Percentiles rank a stretch among this genome's conserved stretches.
Conservation (phyloP, 495 filamentous ascomycete genomes). For the Xylaria scruposa region DNA sequence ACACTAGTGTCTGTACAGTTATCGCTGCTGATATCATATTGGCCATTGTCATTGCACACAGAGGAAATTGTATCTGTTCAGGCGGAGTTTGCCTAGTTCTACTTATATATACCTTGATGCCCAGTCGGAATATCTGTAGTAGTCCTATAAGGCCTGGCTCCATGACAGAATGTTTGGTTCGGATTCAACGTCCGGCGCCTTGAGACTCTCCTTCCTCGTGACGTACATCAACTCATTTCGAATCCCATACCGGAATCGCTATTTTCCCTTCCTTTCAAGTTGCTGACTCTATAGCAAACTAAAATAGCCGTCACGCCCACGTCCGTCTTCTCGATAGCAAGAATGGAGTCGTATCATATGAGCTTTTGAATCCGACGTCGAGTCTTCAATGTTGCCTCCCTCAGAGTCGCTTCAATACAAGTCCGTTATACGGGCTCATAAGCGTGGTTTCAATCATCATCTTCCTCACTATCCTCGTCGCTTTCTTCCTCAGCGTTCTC, state of each 20-base stretch:
- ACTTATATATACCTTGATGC: neutral
- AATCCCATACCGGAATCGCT: neutral
- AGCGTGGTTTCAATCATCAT: neutral
- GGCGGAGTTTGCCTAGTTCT: neutral
- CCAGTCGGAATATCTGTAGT: neutral
- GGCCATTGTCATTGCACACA: neutral
- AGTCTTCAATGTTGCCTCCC: neutral
- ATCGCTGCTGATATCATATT: neutral
- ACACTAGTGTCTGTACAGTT: neutral
- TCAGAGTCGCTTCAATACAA: neutral
- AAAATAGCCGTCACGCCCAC: neutral
- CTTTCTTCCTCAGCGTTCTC: slow-evolving; percentile 83
- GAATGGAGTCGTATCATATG: neutral
- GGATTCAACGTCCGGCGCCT: too few relatives aligned
- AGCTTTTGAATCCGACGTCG: neutral
- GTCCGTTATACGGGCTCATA: neutral
- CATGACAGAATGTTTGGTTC: too few relatives aligned
- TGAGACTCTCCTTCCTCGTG: too few relatives aligned
- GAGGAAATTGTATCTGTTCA: neutral
- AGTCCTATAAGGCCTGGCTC: neutral
- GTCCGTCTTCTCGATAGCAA: neutral
- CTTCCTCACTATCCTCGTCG: slow-evolving; percentile 57
- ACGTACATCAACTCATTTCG: neutral
- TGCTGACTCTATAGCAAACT: neutral
- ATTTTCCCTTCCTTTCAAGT: neutral